Evolutionary conservation across 495 filamentous ascomycete species (phyloP), one percentile per base, ranked within the genome.

Genomic region (Tuber magnatum): DNA sequence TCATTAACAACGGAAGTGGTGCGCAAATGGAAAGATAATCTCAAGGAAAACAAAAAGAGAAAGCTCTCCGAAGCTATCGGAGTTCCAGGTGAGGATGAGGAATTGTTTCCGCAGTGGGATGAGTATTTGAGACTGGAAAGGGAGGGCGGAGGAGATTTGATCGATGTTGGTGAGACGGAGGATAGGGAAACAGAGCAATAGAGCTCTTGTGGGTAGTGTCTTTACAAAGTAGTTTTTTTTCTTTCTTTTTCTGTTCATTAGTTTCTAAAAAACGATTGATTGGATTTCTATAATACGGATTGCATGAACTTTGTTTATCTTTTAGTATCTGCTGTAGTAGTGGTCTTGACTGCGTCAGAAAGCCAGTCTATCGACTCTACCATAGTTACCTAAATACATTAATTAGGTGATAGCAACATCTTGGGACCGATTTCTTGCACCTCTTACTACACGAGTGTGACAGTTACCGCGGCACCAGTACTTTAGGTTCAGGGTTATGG

Each of bases 91-190:
- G 91, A 94, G 68, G 95, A 99, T 80, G 92, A 91, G 69, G 95
- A 97, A 61, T 85, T 99, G 72, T 99, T 97, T 85, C 94, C 94
- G 0, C 93, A 97, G 80, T 98, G 94, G 94, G 92, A 95, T 0
- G 92, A 94, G 83, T 97, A 91, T 85, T 82, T 97, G 79, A 88
- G 85, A 80, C 80, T 97, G 71, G 95, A 97, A 86, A 89, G 87
- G 78, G 90, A 93, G 78, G 78, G 81, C 80, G 18, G 77, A 72
- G 82, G 85, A 40, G 86, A 87, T 69, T 80, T 87, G 73, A 88
- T 87, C 70, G 87, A 88, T 74, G 83, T 87, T 39, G 72, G 28
- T 41, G 75, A 72, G 69, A 73, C 20, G 12, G 56, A 81, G 65
- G 76, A 70, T 69, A 75, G 71, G n/a, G 78, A 77, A 28, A 71